Evolutionary conservation across 257 asterid species (phyloP), one percentile per base, ranked within the genome.

Genomic region (Solanum tarijense): DNA sequence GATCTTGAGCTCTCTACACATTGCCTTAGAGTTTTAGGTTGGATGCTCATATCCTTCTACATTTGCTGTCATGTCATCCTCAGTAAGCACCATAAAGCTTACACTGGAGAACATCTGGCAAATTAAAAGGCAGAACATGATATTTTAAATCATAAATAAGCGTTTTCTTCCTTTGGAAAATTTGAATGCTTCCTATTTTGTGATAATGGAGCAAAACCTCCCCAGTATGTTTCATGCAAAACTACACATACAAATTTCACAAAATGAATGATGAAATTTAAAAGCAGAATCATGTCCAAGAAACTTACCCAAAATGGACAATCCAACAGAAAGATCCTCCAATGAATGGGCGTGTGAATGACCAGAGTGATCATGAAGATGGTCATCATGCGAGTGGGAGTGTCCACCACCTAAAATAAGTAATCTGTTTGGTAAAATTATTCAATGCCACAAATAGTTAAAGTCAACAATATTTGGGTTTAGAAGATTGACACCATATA

Each of bases 261-360:
- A 81, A 81, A 78, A 81, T 9, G 68, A 46, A 71, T 11, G 1
- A 72, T 18, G 38, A 72, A 27, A 32, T 82, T 82, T 81, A 48
- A 46, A 66, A 34, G 41, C 69, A 39, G 29, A 69, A 72, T 68
- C 31, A 82, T 62, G 73, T 32, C 34, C 34, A 39, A 58, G 78
- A 52, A 43, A 87, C 98, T 90, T 89, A 97, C 99, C 97, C 90
- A 96, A 91, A 91, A 97, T 86, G 86, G 99, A 96, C 88, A 97
- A 88, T 88, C 99, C 99, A 60, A 96, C 83, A 16, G 99, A 94
- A 87, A 97, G 99, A 91, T 97, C 99, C 92, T 93, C 89, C 66
- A 95, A 91, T 35, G 99, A 96, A 91, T 96, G 99, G 29, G 98
- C 90, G 92, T 96, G 99, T 32, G 96, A 94, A 55, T 91, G 95